Percentiles rank a stretch among this genome's conserved stretches.
Conservation (phyloP, 306 rosid species). For the Argentina anserina region DNA sequence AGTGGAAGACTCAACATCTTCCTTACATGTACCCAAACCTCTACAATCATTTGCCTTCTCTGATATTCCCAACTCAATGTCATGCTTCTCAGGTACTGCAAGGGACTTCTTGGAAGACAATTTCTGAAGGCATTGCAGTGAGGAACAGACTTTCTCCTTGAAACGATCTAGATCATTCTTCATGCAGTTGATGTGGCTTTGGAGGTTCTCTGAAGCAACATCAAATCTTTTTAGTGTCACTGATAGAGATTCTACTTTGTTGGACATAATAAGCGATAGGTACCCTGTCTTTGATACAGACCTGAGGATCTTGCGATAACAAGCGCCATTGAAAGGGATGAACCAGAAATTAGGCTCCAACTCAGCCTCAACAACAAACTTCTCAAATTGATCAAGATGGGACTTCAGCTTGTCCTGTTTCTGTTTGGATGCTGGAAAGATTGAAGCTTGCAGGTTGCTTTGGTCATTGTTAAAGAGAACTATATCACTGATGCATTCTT, state of each 20-base stretch:
- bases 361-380: slow-evolving; percentile 56
- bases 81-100: slow-evolving; percentile 29
- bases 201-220: slow-evolving; percentile 13
- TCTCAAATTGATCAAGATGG: slow-evolving; percentile 33
- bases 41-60: slow-evolving; percentile 15
- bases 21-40: slow-evolving; percentile 28
- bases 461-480: neutral
- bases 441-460: slow-evolving; percentile 16
- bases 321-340: slow-evolving; percentile 48
- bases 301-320: slow-evolving; percentile 44
- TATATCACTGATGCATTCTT: slow-evolving; percentile 45
- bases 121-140: slow-evolving; percentile 31
- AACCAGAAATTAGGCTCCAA: slow-evolving; percentile 81
- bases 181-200: slow-evolving; percentile 26
- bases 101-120: slow-evolving; percentile 33
- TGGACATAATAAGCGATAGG: slow-evolving; percentile 30
- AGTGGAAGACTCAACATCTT: slow-evolving; percentile 32
- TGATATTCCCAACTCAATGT: slow-evolving; percentile 39
- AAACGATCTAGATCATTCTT: slow-evolving; percentile 38
- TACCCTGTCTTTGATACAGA: slow-evolving; percentile 47
- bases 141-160: slow-evolving; percentile 33
- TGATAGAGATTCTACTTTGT: slow-evolving; percentile 41
- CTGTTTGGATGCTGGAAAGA: slow-evolving; percentile 24
- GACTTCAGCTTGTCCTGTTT: slow-evolving; percentile 38
- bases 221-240: slow-evolving; percentile 21